Evolutionary conservation across 2,329 filamentous ascomycete species (phyloP).

Genomic region (Boeremia exigua): DNA sequence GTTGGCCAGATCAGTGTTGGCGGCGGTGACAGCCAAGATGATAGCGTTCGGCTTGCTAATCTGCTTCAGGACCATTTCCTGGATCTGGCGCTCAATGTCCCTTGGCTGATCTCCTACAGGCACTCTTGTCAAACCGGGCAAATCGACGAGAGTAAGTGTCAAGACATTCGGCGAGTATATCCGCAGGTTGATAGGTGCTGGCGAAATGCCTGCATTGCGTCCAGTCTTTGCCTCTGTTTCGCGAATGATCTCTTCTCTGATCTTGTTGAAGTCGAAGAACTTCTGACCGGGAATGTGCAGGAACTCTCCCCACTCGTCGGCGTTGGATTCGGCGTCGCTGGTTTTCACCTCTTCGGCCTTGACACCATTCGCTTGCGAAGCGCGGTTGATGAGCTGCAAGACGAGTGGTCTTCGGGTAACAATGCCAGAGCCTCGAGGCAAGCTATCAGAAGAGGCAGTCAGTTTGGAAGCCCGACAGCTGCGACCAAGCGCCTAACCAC

Average conservation of each 20-base stretch:
- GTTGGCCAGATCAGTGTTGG: slow-evolving; percentile 98
- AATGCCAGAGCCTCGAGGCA: slow-evolving; percentile 96
- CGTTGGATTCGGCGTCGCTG: slow-evolving; percentile 85
- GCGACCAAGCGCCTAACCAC: background rate
- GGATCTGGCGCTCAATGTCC: slow-evolving; percentile 96
- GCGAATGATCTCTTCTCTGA: slow-evolving; percentile 94
- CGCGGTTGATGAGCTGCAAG: slow-evolving; percentile 94
- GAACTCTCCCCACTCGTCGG: slow-evolving; percentile 98
- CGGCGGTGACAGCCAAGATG: slow-evolving; percentile 92
- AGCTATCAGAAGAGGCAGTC: slow-evolving; percentile 58
- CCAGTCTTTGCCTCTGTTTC: slow-evolving; percentile 98
- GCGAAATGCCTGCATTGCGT: slow-evolving; percentile 93
- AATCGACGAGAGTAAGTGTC: slow-evolving; percentile 92
- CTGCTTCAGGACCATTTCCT: slow-evolving; percentile 98
- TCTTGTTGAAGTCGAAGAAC: slow-evolving; percentile 98
- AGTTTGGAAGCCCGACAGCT: slow-evolving; percentile 29
- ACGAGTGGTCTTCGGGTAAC: slow-evolving; percentile 95
- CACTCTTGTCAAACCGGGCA: slow-evolving; percentile 95
- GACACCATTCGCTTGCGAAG: slow-evolving; percentile 72
- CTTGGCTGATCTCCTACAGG: slow-evolving; percentile 95
- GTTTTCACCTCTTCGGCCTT: slow-evolving; percentile 66
- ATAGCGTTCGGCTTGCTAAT: slow-evolving; percentile 99
- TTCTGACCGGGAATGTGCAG: slow-evolving; percentile 97
- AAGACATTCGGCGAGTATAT: slow-evolving; percentile 99
- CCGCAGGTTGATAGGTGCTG: slow-evolving; percentile 93